Conservation (phyloP, 2,329 filamentous ascomycete species). For the Pochonia chlamydosporia region DNA sequence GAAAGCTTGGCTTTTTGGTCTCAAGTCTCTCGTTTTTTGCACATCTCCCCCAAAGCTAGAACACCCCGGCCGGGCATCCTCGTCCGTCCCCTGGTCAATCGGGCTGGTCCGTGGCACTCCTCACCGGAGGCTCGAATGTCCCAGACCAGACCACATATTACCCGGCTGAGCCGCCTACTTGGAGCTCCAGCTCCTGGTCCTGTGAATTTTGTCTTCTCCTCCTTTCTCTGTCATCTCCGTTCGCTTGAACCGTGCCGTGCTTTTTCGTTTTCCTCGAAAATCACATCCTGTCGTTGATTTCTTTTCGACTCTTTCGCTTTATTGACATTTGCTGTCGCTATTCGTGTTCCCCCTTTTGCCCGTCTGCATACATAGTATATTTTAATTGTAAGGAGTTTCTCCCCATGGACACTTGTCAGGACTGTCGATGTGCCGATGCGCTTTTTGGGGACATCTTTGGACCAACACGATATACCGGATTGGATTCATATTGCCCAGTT, state of each 20-base stretch:
- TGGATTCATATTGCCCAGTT: too few species aligned
- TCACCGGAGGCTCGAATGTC: neutral
- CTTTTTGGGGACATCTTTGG: too few species aligned
- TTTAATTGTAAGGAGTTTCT: too few species aligned
- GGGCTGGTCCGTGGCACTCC: constrained; percentile 4
- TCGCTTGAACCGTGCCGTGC: neutral
- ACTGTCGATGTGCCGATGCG: too few species aligned
- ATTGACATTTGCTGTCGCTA: neutral
- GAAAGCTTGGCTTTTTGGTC: constrained; percentile 1
- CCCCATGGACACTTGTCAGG: too few species aligned
- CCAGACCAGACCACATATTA: neutral
- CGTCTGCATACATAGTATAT: too few species aligned
- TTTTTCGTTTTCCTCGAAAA: neutral
- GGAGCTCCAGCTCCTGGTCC: neutral
- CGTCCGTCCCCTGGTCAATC: constrained; percentile 1
- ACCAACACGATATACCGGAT: too few species aligned
- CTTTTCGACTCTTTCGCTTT: neutral
- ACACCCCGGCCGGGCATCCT: neutral
- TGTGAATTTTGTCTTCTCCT: neutral
- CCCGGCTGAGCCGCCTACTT: neutral
- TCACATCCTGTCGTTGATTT: neutral
- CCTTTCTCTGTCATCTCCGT: neutral
- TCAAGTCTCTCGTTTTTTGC: neutral
- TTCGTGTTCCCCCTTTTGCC: neutral
- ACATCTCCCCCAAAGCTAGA: neutral